Percentiles rank a stretch among this genome's conserved stretches.
These are phyloP conservation scores for Colletotrichum camelliae DNA, from an alignment of 2,329 filamentous ascomycete genomes.

Conservation along the genomic window DNA sequence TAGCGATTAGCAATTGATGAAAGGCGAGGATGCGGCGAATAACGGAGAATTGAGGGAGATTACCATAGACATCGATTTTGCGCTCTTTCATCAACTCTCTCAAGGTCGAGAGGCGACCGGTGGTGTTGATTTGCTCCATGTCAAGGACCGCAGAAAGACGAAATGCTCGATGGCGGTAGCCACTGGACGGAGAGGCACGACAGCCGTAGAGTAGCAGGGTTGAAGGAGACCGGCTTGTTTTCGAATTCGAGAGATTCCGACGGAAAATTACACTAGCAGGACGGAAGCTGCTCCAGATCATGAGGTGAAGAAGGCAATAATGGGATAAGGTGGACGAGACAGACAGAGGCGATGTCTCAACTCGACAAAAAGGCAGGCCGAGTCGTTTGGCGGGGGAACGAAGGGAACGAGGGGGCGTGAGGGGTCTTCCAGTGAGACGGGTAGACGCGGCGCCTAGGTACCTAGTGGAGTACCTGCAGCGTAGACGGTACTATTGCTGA, in stretches of 20 bases:
- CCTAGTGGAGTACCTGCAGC: background rate
- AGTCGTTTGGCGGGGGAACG: background rate
- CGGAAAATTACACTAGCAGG: background rate
- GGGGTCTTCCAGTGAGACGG: background rate
- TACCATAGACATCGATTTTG: conserved; percentile 91
- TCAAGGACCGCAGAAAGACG: conserved; percentile 29
- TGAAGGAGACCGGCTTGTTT: background rate
- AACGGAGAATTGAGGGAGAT: background rate
- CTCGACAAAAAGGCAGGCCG: background rate
- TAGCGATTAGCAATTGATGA: conserved; percentile 37
- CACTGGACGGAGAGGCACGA: background rate
- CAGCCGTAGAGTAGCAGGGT: background rate
- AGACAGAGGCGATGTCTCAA: background rate
- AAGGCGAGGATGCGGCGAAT: background rate
- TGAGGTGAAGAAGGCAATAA: background rate
- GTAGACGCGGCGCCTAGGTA: background rate
- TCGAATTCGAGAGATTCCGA: background rate
- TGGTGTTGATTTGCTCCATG: conserved; percentile 84
- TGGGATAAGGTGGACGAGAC: background rate
- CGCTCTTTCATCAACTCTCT: conserved; percentile 86
- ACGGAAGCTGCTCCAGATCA: background rate
- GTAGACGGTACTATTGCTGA: background rate
- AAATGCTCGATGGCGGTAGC: background rate
- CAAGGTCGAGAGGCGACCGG: conserved; percentile 75
- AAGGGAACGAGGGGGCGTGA: background rate